A percentile compares a stretch with the other conserved stretches of the same genome.
Evolutionary conservation across 805 yeast species (phyloP).

Genomic region (Lipomyces japonicus): DNA sequence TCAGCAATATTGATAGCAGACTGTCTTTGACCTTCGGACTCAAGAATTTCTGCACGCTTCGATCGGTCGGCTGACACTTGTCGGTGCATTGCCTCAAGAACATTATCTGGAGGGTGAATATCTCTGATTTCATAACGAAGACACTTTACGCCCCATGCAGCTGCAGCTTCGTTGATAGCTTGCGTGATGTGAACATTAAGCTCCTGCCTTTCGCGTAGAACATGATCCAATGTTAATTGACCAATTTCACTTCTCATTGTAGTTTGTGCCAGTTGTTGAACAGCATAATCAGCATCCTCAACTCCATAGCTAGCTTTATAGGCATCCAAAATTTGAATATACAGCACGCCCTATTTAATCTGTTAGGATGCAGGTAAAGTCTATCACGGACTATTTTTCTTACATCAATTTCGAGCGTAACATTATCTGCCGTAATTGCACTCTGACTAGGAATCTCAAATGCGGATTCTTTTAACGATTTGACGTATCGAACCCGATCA

Average conservation of each 20-base stretch:
- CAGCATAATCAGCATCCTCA: constrained; percentile 82
- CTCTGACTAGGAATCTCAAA: constrained; percentile 78
- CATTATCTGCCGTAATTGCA: constrained; percentile 84
- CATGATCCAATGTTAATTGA: constrained; percentile 72
- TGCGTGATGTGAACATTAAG: constrained; percentile 68
- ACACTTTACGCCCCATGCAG: constrained; percentile 81
- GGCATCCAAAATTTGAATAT: constrained; percentile 72
- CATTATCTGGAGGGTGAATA: constrained; percentile 81
- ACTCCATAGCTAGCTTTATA: constrained; percentile 85
- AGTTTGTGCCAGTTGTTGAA: constrained; percentile 81
- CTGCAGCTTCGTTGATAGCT: constrained; percentile 81
- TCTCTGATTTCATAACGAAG: constrained; percentile 83
- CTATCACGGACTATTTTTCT: not conserved
- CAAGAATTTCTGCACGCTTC: constrained; percentile 81
- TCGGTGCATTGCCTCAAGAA: constrained; percentile 85
- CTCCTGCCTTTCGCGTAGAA: constrained; percentile 63
- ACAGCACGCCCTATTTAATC: constrained; percentile 55
- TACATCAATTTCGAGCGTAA: constrained; percentile 69
- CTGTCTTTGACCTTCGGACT: constrained; percentile 79
- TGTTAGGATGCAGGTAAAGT: not conserved
- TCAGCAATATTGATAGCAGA: constrained; percentile 78
- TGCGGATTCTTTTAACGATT: constrained; percentile 78
- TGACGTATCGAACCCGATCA: constrained; percentile 76
- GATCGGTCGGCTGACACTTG: constrained; percentile 85
- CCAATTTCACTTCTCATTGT: constrained; percentile 90